Conservation (phyloP, 2,329 filamentous ascomycete species). For the Paracamarosporium sp. region DNA sequence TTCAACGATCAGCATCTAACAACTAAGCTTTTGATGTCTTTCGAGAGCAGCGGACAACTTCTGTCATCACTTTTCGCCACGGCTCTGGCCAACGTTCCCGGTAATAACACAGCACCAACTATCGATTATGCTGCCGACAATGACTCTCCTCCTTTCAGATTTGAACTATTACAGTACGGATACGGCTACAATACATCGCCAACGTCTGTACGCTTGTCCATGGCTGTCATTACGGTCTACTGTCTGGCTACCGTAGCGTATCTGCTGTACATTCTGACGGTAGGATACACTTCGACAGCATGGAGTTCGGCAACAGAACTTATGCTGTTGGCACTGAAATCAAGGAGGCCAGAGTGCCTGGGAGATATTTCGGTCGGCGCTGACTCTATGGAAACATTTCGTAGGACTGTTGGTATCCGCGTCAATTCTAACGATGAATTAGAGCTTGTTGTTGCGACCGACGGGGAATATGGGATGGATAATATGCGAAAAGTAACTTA, state of each 20-base stretch:
- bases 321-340: conserved; percentile 21
- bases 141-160: neutral
- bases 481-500: neutral
- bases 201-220: conserved; percentile 7
- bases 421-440: conserved; percentile 6
- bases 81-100: neutral
- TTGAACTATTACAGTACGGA: conserved; percentile 1
- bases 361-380: conserved; percentile 16
- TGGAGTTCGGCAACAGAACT: conserved; percentile 22
- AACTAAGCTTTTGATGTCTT: neutral
- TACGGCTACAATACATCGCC: conserved; percentile 10
- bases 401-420: conserved; percentile 18
- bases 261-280: conserved; percentile 13
- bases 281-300: conserved; percentile 18
- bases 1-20: neutral
- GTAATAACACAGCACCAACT: neutral
- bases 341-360: conserved; percentile 12
- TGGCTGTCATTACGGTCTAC: conserved; percentile 13
- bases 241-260: conserved; percentile 14
- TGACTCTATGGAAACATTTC: conserved; percentile 16
- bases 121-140: too few species aligned
- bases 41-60: neutral
- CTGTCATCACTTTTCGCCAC: neutral
- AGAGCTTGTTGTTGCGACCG: neutral
- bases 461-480: neutral